phyloP scores from a whole-genome alignment of 73 alveolate species.

The Tetrahymena elliotti region DNA sequence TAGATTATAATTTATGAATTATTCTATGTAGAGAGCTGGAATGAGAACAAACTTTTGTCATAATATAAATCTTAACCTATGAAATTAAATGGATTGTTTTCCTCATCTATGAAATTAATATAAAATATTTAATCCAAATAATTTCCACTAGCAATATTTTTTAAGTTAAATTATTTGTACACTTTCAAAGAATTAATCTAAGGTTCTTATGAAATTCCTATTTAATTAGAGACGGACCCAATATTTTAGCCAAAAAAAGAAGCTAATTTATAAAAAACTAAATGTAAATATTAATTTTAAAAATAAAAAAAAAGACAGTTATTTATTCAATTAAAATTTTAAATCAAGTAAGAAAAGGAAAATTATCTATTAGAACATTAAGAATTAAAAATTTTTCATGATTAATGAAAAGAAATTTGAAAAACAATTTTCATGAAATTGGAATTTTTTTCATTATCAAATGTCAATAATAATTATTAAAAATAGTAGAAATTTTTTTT shows the following conservation, averaged over 20 bases:
- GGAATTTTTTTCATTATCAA: no score
- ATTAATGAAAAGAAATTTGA: no score
- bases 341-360: no score
- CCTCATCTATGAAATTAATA: background rate
- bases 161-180: no score
- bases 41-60: background rate
- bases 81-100: background rate
- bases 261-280: background rate
- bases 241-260: background rate
- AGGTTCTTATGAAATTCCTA: background rate
- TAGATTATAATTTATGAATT: no score
- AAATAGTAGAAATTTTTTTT: no score
- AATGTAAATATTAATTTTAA: no score
- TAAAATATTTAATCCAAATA: background rate
- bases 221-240: background rate
- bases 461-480: background rate
- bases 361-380: no score
- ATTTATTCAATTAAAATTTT: no score
- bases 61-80: background rate
- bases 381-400: no score
- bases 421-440: no score
- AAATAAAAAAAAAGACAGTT: no score
- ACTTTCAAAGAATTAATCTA: background rate
- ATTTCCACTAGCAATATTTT: background rate
- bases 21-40: background rate